Evolutionary conservation across 2,329 filamentous ascomycete genomes (phyloP), one percentile per base, ranked within the genome.

Genomic region (Massarina eburnea): DNA sequence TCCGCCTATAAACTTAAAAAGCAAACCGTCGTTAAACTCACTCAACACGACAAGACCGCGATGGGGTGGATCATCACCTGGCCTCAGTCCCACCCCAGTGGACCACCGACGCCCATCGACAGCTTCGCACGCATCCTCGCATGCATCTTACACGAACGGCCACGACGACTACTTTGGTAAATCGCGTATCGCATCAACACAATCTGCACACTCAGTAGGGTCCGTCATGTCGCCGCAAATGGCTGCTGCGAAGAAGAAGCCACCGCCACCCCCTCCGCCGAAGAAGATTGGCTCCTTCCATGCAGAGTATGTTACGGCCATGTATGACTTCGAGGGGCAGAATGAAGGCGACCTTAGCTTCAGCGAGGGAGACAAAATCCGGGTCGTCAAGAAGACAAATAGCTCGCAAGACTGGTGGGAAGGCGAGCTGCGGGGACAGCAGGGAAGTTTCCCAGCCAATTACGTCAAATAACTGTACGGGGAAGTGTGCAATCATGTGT

Each of bases 321-420:
- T 89, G 59, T 94, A 89, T 67, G 80, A 86, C 54, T 95, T 91
- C 64, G 76, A 78, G 1, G 88, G 86, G 0, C 83, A 91, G 61
- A 80, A 79, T 6, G 68, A 73, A 1, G 88, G 86, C 0, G 89
- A 95, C 66, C 66, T 95, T 41, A 78, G 78, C 2, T 95, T 95
- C 63, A 76, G 76, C 22, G 86, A 91, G 67, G 89, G 89, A 2
- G 89, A 94, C 60, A 77, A 80, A 39, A 95, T 95, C 57, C 81
- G 78, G 36, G 84, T 95, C 3, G 63, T 91, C 24, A 88, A 88
- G 73, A 89, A 86, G 73, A 94, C 89, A 2, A 80, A 82, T 6
- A 90, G 85, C 50, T 85, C 83, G 18, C 86, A 94, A 70, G 89
- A 94, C 64, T 95, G 89, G 89, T 95, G 89, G 89, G 81, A 89